phyloP scores from a whole-genome alignment of 768 basidiomycete genomes.

The Mycena vitilis region DNA sequence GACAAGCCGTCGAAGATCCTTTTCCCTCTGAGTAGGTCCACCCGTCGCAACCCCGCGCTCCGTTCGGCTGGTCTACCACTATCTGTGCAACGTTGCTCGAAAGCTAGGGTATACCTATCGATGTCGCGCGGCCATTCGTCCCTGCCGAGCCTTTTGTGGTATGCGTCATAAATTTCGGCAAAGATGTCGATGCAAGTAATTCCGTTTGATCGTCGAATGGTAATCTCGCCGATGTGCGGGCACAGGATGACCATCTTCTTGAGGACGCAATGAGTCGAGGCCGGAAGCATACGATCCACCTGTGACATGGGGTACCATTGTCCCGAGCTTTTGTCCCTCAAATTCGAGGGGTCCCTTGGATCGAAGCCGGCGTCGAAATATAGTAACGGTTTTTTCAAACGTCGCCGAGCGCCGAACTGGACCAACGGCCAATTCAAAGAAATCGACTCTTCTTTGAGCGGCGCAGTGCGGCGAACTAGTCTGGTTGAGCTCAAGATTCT shows the following conservation, averaged over 20 bases:
- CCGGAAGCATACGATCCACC: constrained; percentile 53
- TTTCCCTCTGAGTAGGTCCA: constrained; percentile 64
- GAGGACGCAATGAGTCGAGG: constrained; percentile 53
- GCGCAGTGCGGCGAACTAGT: constrained; percentile 26
- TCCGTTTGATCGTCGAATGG: constrained; percentile 49
- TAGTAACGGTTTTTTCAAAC: constrained; percentile 44
- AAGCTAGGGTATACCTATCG: constrained; percentile 44
- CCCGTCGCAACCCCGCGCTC: constrained; percentile 62
- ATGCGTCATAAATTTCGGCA: constrained; percentile 62
- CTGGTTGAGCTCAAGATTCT: neutral
- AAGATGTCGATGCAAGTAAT: constrained; percentile 70
- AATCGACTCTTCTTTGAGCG: constrained; percentile 54
- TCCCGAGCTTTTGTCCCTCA: constrained; percentile 42
- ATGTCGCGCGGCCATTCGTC: constrained; percentile 47
- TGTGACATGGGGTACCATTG: constrained; percentile 43
- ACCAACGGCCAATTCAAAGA: constrained; percentile 63
- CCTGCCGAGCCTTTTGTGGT: constrained; percentile 55
- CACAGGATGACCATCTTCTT: constrained; percentile 64
- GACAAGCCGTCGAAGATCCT: constrained; percentile 66
- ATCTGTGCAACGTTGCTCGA: constrained; percentile 55
- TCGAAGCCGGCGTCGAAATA: constrained; percentile 65
- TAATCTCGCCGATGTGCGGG: constrained; percentile 50
- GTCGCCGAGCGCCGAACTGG: constrained; percentile 42
- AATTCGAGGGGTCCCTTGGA: constrained; percentile 44
- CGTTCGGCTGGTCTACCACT: constrained; percentile 53